phyloP scores from a whole-genome alignment of 495 filamentous ascomycete species.

The Lepidopterella palustris region DNA sequence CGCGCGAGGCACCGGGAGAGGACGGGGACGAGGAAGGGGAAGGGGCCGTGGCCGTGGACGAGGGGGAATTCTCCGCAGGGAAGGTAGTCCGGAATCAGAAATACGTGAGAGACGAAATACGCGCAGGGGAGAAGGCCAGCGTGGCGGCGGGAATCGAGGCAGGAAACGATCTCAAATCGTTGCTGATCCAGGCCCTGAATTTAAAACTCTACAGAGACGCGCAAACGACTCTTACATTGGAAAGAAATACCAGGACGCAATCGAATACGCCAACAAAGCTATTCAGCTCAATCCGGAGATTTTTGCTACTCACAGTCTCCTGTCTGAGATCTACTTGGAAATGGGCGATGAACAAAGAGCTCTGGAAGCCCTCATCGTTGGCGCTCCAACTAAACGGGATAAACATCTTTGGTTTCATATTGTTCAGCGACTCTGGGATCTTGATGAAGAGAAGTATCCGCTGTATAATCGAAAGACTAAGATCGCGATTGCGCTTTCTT shows the following conservation, averaged over 20 bases:
- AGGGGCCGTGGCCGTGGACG: not conserved
- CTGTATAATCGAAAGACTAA: constrained; percentile 24
- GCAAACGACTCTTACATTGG: constrained; percentile 64
- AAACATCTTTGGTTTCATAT: constrained; percentile 60
- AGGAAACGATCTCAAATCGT: constrained; percentile 64
- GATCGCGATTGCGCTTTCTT: constrained; percentile 49
- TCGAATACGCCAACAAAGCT: constrained; percentile 56
- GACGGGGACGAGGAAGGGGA: not conserved
- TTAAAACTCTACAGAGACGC: constrained; percentile 62
- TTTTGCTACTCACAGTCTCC: constrained; percentile 65
- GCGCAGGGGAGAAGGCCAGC: not conserved
- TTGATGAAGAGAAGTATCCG: constrained; percentile 43
- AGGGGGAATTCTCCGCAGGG: not conserved
- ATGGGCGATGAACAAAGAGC: constrained; percentile 62
- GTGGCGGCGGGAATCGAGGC: not conserved
- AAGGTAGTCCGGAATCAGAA: not conserved
- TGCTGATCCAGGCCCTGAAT: constrained; percentile 64
- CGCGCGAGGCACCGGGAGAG: not conserved
- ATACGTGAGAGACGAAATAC: not conserved
- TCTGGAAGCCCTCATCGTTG: constrained; percentile 59
- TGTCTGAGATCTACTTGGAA: constrained; percentile 65
- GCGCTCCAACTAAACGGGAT: constrained; percentile 65
- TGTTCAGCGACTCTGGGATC: constrained; percentile 59
- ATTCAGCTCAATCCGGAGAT: constrained; percentile 81
- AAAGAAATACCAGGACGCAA: constrained; percentile 54